phyloP scores from a whole-genome alignment of 345 rosid species.

The Raphanus sativus region DNA sequence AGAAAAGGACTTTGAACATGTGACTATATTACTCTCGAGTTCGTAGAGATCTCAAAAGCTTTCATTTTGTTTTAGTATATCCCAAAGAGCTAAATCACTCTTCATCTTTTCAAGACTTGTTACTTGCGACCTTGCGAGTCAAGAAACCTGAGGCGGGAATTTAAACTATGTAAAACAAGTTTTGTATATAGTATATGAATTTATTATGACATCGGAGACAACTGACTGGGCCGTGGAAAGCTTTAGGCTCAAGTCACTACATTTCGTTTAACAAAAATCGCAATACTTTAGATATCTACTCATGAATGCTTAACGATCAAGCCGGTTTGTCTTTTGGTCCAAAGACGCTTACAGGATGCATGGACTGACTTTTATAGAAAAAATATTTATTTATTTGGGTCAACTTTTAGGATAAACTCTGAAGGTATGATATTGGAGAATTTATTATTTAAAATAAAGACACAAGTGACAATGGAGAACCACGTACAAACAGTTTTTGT shows the following conservation, averaged over 20 bases:
- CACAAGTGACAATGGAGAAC: constrained; percentile 24
- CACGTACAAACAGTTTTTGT: constrained; percentile 4
- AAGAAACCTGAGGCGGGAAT: constrained; percentile 12
- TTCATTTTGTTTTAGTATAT: too few species aligned
- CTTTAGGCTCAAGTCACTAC: background rate
- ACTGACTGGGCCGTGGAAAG: background rate
- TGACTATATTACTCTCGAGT: too few species aligned
- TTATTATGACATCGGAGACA: background rate
- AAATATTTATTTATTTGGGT: background rate
- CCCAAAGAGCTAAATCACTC: too few species aligned
- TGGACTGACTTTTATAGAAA: background rate
- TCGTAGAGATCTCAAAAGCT: too few species aligned
- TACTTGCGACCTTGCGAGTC: background rate
- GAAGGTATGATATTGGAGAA: background rate
- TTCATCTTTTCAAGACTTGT: background rate
- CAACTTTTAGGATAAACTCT: constrained; percentile 14
- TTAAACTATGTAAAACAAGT: background rate
- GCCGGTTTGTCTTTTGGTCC: background rate
- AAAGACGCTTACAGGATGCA: constrained; percentile 13
- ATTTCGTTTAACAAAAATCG: background rate
- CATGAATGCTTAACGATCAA: background rate
- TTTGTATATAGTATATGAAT: background rate
- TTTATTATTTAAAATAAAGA: background rate
- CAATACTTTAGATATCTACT: background rate
- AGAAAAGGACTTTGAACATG: background rate